phyloP scores from a whole-genome alignment of 2,329 filamentous ascomycete species.

The Fonsecaea erecta region DNA sequence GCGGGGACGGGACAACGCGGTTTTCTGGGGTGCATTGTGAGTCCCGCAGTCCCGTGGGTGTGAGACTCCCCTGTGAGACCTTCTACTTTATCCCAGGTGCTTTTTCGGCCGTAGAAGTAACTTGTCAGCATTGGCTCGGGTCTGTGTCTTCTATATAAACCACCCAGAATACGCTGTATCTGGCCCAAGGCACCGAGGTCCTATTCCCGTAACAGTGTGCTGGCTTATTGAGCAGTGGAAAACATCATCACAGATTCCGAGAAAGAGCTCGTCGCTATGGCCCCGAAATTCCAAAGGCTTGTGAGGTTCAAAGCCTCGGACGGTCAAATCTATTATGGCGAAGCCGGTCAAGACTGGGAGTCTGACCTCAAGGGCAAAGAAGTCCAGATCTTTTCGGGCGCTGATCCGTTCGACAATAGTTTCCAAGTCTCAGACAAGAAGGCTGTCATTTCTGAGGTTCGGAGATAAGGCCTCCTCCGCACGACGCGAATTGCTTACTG shows the following conservation, averaged over 20 bases:
- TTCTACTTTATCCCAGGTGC: not conserved
- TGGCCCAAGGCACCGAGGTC: not conserved
- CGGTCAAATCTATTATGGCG: constrained; percentile 21
- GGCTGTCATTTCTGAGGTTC: constrained; percentile 19
- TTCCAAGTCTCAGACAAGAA: constrained; percentile 1
- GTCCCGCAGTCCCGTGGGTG: too few relatives aligned
- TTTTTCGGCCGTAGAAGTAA: not conserved
- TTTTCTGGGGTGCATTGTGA: too few relatives aligned
- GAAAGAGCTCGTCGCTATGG: not conserved
- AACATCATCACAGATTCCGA: not conserved
- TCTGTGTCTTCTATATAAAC: not conserved
- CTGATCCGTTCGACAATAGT: constrained; percentile 3
- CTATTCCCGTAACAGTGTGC: not conserved
- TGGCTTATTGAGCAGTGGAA: not conserved
- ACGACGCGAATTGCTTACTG: too few relatives aligned
- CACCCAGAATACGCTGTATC: not conserved
- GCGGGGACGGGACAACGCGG: not conserved
- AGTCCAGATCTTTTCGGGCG: constrained; percentile 9
- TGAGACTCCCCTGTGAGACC: too few relatives aligned
- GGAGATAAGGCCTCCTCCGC: constrained; percentile 25
- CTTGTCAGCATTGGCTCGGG: not conserved
- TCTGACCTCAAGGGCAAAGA: constrained; percentile 13
- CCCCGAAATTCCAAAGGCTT: constrained; percentile 11
- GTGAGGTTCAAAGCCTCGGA: constrained; percentile 17
- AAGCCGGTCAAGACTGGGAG: constrained; percentile 22